Conservation (phyloP, 768 basidiomycete genomes). For the Lentinula lateritia region DNA sequence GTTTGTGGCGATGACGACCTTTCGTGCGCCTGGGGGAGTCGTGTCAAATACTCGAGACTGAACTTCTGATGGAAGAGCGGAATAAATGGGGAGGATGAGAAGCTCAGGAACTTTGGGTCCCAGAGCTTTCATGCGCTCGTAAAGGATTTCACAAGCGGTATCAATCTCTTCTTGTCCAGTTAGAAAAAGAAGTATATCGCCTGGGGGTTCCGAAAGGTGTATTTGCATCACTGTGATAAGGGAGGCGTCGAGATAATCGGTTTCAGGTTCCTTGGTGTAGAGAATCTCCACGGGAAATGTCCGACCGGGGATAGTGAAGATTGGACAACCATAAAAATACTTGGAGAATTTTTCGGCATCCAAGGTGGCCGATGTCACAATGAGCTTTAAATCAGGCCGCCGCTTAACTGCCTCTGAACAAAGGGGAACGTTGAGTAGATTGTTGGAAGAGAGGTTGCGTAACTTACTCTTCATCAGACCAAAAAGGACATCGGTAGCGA, state of each 20-base stretch:
- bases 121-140: slow-evolving; percentile 97
- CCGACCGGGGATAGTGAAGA: slow-evolving; percentile 99
- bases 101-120: slow-evolving; percentile 99
- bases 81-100: slow-evolving; percentile 95
- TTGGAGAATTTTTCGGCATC: slow-evolving; percentile 99
- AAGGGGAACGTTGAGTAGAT: slow-evolving; percentile 16
- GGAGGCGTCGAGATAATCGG: slow-evolving; percentile 95
- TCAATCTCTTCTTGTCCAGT: slow-evolving; percentile 99
- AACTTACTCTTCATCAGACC: slow-evolving; percentile 84
- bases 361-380: slow-evolving; percentile 97
- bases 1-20: slow-evolving; percentile 99
- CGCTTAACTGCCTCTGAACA: slow-evolving; percentile 85
- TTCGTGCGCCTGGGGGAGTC: slow-evolving; percentile 95
- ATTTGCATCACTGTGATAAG: slow-evolving; percentile 99
- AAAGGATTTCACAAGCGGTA: slow-evolving; percentile 94
- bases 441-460: background rate
- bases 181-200: slow-evolving; percentile 93
- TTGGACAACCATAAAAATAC: slow-evolving; percentile 98
- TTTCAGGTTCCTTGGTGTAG: slow-evolving; percentile 99
- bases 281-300: slow-evolving; percentile 97
- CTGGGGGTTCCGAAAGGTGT: slow-evolving; percentile 95
- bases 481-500: slow-evolving; percentile 97
- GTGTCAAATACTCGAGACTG: slow-evolving; percentile 98
- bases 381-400: slow-evolving; percentile 92
- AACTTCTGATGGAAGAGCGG: slow-evolving; percentile 95